Base-by-base conservation (phyloP, 495 filamentous ascomycete species). In the Glarea lozoyensis region DNA sequence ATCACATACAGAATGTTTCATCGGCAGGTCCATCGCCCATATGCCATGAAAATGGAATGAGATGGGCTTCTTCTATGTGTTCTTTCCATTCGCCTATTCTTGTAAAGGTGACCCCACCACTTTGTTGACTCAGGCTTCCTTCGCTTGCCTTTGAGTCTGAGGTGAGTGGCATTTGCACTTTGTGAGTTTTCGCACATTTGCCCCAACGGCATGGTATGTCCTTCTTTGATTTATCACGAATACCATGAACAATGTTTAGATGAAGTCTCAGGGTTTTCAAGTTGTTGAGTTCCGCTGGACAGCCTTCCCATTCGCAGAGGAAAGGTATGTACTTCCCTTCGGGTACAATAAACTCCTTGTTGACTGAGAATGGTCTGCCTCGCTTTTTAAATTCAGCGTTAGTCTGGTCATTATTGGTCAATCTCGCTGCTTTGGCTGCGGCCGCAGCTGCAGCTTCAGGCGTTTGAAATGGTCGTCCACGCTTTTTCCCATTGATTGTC, bases 261-360 rank as follows among this genome's bases (percentile, higher is more conserved):
- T 89, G 84, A 31, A 67, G 67, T 37, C 69, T 66, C 4, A 88
- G 63, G 1, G 73, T 74, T 4, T 76, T 67, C 11, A 85, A 52
- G 49, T 85, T 87, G 54, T 87, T 82, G 7, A 88, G 58, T 54
- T 84, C 69, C 0, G 76, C 72, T 1, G 55, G 54, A 53, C 84
- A 89, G 6, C 62, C 57, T 27, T 68, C 55, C 84, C 84, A 88
- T 24, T 62, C 50, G 56, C 84, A 89, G 27, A 66, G 59, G 58
- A 57, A 63, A 2, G 54, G 23, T 25, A 53, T 49, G 40, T 55
- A 64, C 20, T 37, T 38, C 11, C 45, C 42, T 9, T 42, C 48
- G 52, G 49, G 37, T 10, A 25, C 20, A 22, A 12, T 18, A 15
- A n/a, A 1, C 5, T 15, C 25, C n/a, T 25, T 10, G n/a, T 29